Evolutionary conservation across 768 basidiomycete species (phyloP), one percentile per base, ranked within the genome.

Genomic region (Lanmaoa pseudosensibilis): DNA sequence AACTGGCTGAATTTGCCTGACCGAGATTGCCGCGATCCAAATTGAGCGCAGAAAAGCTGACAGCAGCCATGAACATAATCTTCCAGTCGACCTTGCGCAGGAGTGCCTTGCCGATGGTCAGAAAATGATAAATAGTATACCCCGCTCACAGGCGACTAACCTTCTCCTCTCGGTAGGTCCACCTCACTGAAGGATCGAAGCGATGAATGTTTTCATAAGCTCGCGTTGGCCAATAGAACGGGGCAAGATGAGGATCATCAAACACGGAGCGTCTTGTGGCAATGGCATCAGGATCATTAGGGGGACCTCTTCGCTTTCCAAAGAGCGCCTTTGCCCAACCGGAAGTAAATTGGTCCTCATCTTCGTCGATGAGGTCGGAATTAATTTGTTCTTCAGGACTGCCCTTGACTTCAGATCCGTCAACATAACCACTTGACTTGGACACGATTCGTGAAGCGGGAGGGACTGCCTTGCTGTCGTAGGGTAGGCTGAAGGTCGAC

Each of bases 51-150:
- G 81, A 80, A 60, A 86, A 87, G 65, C 78, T 79, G 56, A 84
- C 72, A 6, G 78, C 77, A 19, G 82, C 79, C 75, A 79, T 80
- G 5, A 80, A 52, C 80, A 86, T 80, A 39, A 87, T 78, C 57
- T 77, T 84, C 79, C 80, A 84, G 61, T 87, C 84, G 32, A 84
- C 75, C 60, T 82, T 84, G 43, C 83, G 73, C 25, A 83, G 64
- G 11, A 84, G 65, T 12, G 72, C 74, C 80, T 83, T 45, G 18
- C 23, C 5, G 8, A 37, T 11, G 11, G 25, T 56, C 32, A 48
- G 32, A 12, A 13, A 15, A 32, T 10, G 4, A 30, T 8, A 27
- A 16, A 5, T 27, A 2, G n/a, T 38, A 30, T 13, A 30, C n/a
- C 18, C 5, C 6, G 8, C 1, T 2, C 13, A 18, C n/a, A 16